Evolutionary conservation across 495 filamentous ascomycete species (phyloP).

Genomic region (Xylaria curta): DNA sequence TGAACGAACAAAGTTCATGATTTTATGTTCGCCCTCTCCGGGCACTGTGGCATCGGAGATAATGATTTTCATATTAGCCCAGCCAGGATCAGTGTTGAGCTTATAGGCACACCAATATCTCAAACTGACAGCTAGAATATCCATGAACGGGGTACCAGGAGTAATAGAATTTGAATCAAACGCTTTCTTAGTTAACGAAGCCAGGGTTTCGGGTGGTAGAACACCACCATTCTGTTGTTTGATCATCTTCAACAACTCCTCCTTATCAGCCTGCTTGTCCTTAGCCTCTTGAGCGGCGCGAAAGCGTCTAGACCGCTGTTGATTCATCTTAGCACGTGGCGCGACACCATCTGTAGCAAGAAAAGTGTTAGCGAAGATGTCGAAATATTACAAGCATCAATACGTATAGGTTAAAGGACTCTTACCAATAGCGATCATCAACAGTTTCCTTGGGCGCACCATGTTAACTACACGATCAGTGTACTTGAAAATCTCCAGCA

Average conservation of each 20-base stretch:
- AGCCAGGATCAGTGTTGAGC: conserved; percentile 94
- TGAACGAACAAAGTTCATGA: conserved; percentile 97
- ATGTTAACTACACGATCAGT: conserved; percentile 98
- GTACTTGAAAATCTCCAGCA: conserved; percentile 96
- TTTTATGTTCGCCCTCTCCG: conserved; percentile 98
- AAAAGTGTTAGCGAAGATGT: conserved; percentile 43
- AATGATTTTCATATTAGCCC: conserved; percentile 96
- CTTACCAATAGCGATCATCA: conserved; percentile 98
- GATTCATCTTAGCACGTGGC: conserved; percentile 96
- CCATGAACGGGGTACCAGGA: conserved; percentile 98
- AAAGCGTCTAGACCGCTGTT: conserved; percentile 90
- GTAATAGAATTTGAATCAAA: conserved; percentile 99
- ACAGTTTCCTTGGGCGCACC: conserved; percentile 91
- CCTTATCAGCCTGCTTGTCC: conserved; percentile 91
- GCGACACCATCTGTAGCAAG: conserved; percentile 79
- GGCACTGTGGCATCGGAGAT: conserved; percentile 98
- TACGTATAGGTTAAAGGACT: conserved; percentile 26
- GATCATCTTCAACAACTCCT: conserved; percentile 82
- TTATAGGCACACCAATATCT: conserved; percentile 98
- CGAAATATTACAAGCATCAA: background rate
- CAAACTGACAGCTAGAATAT: conserved; percentile 87
- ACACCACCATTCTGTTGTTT: conserved; percentile 70
- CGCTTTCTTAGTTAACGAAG: conserved; percentile 80
- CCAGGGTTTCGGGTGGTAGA: conserved; percentile 63
- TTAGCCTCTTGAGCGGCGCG: conserved; percentile 92